A percentile compares a stretch with the other conserved stretches of the same genome.
phyloP scores from a whole-genome alignment of 805 yeast genomes.

The Phaffomyces thermotolerans region DNA sequence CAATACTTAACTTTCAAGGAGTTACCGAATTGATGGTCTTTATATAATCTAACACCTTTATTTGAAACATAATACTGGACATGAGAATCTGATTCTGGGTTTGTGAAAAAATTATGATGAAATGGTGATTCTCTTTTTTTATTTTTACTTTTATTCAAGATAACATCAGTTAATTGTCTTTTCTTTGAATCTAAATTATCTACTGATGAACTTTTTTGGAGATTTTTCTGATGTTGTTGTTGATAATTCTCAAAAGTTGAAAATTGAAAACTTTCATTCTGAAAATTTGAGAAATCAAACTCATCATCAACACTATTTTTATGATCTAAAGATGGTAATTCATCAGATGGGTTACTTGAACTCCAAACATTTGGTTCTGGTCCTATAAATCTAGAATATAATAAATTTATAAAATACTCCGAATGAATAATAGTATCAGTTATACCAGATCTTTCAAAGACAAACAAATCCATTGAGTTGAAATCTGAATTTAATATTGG shows the following conservation, averaged over 20 bases:
- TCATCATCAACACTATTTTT: slow-evolving; percentile 28
- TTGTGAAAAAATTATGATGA: slow-evolving; percentile 70
- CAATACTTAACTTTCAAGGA: slow-evolving; percentile 33
- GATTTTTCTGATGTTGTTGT: background rate
- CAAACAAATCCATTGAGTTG: slow-evolving; percentile 66
- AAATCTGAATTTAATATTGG: slow-evolving; percentile 45
- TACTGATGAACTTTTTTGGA: background rate
- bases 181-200: background rate
- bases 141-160: slow-evolving; percentile 3
- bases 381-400: slow-evolving; percentile 63
- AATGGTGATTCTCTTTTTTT: slow-evolving; percentile 47
- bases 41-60: slow-evolving; percentile 57
- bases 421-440: slow-evolving; percentile 57
- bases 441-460: slow-evolving; percentile 54
- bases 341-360: slow-evolving; percentile 45
- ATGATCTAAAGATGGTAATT: slow-evolving; percentile 31
- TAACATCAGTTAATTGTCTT: background rate
- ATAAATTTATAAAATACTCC: slow-evolving; percentile 53
- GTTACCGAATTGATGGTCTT: slow-evolving; percentile 31
- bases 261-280: slow-evolving; percentile 7
- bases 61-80: slow-evolving; percentile 68
- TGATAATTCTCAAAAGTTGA: slow-evolving; percentile 6
- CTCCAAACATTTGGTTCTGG: slow-evolving; percentile 63
- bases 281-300: slow-evolving; percentile 28
- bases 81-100: slow-evolving; percentile 82